A percentile compares a stretch with the other conserved stretches of the same genome.
Conservation (phyloP, 768 basidiomycete genomes). For the Imleria badia region DNA sequence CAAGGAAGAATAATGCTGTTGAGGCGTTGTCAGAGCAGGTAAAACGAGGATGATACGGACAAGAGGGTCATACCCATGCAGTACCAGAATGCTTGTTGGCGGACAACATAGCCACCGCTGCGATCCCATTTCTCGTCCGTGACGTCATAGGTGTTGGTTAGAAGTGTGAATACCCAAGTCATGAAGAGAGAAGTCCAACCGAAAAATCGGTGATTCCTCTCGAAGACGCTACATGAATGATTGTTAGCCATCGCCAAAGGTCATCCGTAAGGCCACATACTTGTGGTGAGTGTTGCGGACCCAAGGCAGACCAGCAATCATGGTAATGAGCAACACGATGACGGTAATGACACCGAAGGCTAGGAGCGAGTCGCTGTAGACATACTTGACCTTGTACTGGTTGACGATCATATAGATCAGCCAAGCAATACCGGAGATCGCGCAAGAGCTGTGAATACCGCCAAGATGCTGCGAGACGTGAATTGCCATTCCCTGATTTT, state of each 20-base stretch:
- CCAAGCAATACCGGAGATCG: constrained; percentile 69
- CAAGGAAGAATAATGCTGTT: constrained; percentile 69
- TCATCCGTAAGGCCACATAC: constrained; percentile 38
- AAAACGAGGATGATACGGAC: constrained; percentile 39
- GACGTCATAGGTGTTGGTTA: constrained; percentile 62
- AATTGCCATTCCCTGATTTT: not conserved
- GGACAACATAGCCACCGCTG: constrained; percentile 52
- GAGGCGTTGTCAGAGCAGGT: not conserved
- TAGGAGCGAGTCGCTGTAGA: constrained; percentile 56
- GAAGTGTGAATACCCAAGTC: constrained; percentile 66
- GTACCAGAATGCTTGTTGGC: constrained; percentile 79
- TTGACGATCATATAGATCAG: constrained; percentile 60
- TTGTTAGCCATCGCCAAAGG: not conserved
- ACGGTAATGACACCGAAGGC: constrained; percentile 61
- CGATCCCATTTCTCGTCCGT: constrained; percentile 56
- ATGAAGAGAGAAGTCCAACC: constrained; percentile 66
- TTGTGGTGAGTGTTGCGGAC: constrained; percentile 80
- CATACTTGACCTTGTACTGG: constrained; percentile 48
- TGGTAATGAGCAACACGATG: constrained; percentile 54
- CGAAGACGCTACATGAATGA: constrained; percentile 56
- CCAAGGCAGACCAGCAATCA: constrained; percentile 73
- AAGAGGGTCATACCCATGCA: constrained; percentile 70
- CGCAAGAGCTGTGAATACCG: constrained; percentile 78
- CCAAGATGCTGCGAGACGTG: constrained; percentile 60
- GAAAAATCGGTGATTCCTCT: constrained; percentile 76